A percentile compares a stretch with the other conserved stretches of the same genome.
Evolutionary conservation across 2,329 filamentous ascomycete species (phyloP).

Genomic region (Pseudopithomyces maydicus): DNA sequence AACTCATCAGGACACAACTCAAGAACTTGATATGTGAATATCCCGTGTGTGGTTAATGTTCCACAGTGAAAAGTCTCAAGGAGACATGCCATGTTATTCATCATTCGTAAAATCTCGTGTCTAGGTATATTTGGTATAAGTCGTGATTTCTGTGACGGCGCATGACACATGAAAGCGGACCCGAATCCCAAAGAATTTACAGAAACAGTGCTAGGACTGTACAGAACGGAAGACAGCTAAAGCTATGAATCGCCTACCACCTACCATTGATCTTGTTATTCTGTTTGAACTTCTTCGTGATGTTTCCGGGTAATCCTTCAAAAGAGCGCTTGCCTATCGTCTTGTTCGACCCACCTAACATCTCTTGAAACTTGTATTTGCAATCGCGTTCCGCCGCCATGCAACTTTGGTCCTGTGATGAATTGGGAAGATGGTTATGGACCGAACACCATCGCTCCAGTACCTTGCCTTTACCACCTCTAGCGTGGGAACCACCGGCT

Average conservation of each 20-base stretch:
- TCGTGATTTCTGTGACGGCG: no score
- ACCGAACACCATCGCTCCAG: slow-evolving; percentile 17
- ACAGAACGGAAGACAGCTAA: not conserved
- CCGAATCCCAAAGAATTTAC: not conserved
- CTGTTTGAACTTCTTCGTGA: not conserved
- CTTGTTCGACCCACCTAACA: not conserved
- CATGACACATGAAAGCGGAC: not conserved
- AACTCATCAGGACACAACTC: no score
- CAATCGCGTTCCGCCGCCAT: not conserved
- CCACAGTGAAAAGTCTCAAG: no score
- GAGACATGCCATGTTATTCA: no score
- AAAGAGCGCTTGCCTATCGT: not conserved
- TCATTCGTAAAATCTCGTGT: not conserved
- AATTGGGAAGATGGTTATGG: slow-evolving; percentile 13
- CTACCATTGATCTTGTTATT: not conserved
- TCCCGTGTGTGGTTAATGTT: no score
- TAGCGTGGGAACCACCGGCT: slow-evolving; percentile 10
- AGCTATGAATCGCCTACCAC: not conserved
- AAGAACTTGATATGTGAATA: no score
- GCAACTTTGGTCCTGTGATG: slow-evolving; percentile 8
- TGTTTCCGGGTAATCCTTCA: not conserved
- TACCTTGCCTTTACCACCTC: slow-evolving; percentile 12
- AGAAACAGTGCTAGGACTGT: not conserved
- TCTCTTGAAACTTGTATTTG: not conserved
- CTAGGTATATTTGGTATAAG: no score